Evolutionary conservation across 441 rosid genomes (phyloP).

Genomic region (Eutrema salsugineum): DNA sequence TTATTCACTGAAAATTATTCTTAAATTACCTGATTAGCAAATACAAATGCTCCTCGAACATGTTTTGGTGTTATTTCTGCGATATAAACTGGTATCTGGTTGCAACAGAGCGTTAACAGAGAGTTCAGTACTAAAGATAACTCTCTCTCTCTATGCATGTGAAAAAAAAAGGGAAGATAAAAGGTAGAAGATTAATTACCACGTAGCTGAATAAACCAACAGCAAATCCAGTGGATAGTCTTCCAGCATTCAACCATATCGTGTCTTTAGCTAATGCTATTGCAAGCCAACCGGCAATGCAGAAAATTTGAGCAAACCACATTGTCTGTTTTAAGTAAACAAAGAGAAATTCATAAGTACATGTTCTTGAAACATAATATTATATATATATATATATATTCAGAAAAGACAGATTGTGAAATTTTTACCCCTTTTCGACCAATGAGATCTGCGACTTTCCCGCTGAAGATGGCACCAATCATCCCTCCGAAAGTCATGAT

Average conservation of each 20-base stretch:
- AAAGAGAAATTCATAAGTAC: background rate
- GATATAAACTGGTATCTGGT: slow-evolving; percentile 60
- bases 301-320: slow-evolving; percentile 56
- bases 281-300: slow-evolving; percentile 54
- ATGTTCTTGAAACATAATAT: too few species aligned
- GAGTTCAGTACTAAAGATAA: background rate
- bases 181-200: slow-evolving; percentile 36
- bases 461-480: slow-evolving; percentile 64
- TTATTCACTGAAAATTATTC: background rate
- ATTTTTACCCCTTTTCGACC: slow-evolving; percentile 69
- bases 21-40: slow-evolving; percentile 45
- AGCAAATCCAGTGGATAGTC: slow-evolving; percentile 50
- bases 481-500: slow-evolving; percentile 63
- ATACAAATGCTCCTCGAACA: slow-evolving; percentile 57
- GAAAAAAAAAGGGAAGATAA: background rate
- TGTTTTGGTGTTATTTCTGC: slow-evolving; percentile 78
- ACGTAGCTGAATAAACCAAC: slow-evolving; percentile 47
- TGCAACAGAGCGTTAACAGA: background rate
- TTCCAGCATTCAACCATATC: slow-evolving; percentile 56
- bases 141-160: background rate
- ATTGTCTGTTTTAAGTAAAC: slow-evolving; percentile 44
- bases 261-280: slow-evolving; percentile 48
- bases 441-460: slow-evolving; percentile 51
- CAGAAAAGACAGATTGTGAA: too few species aligned
- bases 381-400: too few species aligned